A percentile compares a stretch with the other conserved stretches of the same genome.
Conservation (phyloP, 148 eudicot genomes). For the Fagopyrum homotropicum region DNA sequence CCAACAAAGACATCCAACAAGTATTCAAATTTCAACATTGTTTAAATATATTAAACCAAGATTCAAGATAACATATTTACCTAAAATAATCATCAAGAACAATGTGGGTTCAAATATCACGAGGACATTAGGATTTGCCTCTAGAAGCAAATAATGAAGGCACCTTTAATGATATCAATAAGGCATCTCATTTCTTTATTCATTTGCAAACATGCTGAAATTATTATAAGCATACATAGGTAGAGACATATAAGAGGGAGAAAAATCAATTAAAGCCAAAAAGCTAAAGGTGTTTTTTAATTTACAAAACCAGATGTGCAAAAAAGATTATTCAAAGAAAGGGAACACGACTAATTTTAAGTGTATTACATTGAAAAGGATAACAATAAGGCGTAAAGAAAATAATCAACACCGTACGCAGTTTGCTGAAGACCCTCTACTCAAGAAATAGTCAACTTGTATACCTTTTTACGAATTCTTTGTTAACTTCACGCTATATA, state of each 20-base stretch:
- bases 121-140: background rate
- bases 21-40: background rate
- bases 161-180: background rate
- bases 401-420: background rate
- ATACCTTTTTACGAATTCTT: background rate
- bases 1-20: no score
- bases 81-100: background rate
- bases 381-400: background rate
- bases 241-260: background rate
- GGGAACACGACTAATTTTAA: background rate
- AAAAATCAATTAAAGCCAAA: background rate
- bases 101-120: background rate
- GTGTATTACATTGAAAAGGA: no score
- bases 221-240: no score
- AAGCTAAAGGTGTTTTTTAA: background rate
- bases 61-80: background rate
- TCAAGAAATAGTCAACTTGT: no score
- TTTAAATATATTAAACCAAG: background rate
- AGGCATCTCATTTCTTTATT: background rate
- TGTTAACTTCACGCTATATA: background rate
- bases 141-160: background rate
- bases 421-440: background rate
- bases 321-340: background rate
- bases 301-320: background rate
- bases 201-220: background rate